Percentiles rank a stretch among this genome's conserved stretches.
phyloP scores from a whole-genome alignment of 805 yeast species.

The Sugiyamaella valdiviana region DNA sequence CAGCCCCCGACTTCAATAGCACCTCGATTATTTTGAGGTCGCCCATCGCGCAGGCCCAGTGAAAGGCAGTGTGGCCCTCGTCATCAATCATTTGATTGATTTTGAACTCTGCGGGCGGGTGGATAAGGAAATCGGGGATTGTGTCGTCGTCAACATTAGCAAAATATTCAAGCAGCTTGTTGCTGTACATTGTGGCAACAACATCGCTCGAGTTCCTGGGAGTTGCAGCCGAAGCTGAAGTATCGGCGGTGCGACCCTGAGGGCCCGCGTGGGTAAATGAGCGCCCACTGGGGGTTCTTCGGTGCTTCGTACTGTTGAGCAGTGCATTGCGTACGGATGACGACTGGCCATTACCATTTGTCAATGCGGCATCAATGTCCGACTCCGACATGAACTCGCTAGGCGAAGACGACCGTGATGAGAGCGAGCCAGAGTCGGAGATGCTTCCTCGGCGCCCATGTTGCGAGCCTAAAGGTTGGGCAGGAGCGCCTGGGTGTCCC shows the following conservation, averaged over 20 bases:
- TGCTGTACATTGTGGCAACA: slow-evolving; percentile 21
- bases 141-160: slow-evolving; percentile 50
- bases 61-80: slow-evolving; percentile 91
- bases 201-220: slow-evolving; percentile 4
- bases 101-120: slow-evolving; percentile 61
- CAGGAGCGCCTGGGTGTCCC: background rate
- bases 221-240: background rate
- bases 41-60: slow-evolving; percentile 98
- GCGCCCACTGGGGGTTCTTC: slow-evolving; percentile 2
- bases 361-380: slow-evolving; percentile 42
- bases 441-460: slow-evolving; percentile 11
- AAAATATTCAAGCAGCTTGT: slow-evolving; percentile 47
- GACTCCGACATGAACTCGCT: slow-evolving; percentile 51
- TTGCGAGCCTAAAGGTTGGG: background rate
- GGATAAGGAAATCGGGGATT: slow-evolving; percentile 59
- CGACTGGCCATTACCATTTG: slow-evolving; percentile 10
- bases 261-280: background rate
- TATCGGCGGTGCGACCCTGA: background rate
- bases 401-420: slow-evolving; percentile 39
- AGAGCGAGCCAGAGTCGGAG: slow-evolving; percentile 25
- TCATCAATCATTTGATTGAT: slow-evolving; percentile 81
- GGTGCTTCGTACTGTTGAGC: slow-evolving; percentile 5
- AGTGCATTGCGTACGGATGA: slow-evolving; percentile 7
- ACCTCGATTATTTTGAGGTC: slow-evolving; percentile 70
- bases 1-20: slow-evolving; percentile 69